Conservation (phyloP, 805 yeast species). For the Huiozyma sinensis region DNA sequence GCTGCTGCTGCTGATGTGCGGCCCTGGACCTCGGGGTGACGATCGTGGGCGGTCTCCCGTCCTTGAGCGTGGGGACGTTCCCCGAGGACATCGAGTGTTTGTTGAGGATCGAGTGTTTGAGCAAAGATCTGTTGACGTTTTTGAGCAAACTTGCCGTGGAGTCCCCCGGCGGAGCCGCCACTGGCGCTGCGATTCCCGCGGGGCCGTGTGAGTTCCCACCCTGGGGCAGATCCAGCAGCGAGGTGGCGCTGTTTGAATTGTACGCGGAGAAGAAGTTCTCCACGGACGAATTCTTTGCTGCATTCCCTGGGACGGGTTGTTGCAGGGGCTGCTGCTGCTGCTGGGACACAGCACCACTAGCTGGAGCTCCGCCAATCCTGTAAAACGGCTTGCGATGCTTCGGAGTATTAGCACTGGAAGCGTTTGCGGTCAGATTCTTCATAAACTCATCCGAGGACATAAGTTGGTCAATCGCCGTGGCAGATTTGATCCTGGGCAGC, state of each 20-base stretch:
- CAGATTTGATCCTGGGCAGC: constrained; percentile 4
- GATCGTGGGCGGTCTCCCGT: not conserved
- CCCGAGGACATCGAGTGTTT: constrained; percentile 2
- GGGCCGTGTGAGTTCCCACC: not conserved
- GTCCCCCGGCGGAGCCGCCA: constrained; percentile 5
- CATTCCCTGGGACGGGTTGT: not conserved
- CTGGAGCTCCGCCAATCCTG: not conserved
- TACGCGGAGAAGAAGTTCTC: constrained; percentile 1
- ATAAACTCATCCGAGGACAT: constrained; percentile 24
- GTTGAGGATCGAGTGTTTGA: constrained; percentile 11
- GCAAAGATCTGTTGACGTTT: constrained; percentile 20
- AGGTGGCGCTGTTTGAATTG: not conserved
- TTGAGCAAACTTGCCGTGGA: constrained; percentile 20
- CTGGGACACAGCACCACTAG: not conserved
- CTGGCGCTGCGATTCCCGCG: not conserved
- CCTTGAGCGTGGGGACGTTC: not conserved
- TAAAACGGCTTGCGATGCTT: constrained; percentile 9
- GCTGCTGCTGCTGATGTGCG: not conserved
- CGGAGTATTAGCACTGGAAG: constrained; percentile 8
- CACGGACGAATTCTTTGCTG: not conserved
- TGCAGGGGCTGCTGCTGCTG: not conserved
- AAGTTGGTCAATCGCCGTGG: constrained; percentile 7
- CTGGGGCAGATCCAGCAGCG: constrained; percentile 2
- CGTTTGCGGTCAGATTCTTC: constrained; percentile 28
- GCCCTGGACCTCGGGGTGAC: not conserved